Conservation (phyloP, 2,329 filamentous ascomycete species). For the Kalaharituber pfeilii region DNA sequence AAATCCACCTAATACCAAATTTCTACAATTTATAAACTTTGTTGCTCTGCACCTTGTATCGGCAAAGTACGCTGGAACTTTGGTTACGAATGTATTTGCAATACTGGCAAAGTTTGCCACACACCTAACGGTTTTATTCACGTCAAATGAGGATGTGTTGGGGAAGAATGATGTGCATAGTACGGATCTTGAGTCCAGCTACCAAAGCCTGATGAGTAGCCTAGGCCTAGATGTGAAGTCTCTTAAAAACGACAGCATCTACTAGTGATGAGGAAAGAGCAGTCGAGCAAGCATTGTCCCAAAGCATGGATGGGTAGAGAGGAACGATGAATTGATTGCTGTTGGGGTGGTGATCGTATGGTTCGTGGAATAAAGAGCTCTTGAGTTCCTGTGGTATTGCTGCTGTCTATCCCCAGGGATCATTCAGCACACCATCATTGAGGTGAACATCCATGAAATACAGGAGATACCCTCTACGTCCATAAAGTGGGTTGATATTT, state of each 20-base stretch:
- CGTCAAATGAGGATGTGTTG: constrained; percentile 38
- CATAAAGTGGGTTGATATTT: too few species aligned
- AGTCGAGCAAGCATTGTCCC: constrained; percentile 80
- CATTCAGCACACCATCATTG: too few species aligned
- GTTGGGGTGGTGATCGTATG: too few species aligned
- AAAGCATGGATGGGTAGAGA: constrained; percentile 81
- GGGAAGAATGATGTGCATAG: constrained; percentile 41
- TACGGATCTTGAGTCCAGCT: constrained; percentile 44
- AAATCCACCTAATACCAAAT: too few species aligned
- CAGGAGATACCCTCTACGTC: too few species aligned
- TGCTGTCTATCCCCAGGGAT: too few species aligned
- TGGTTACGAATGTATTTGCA: constrained; percentile 35
- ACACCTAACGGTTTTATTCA: constrained; percentile 69
- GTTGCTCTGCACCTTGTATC: too few species aligned
- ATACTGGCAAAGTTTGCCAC: constrained; percentile 81
- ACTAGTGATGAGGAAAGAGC: constrained; percentile 88
- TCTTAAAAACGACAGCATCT: constrained; percentile 72
- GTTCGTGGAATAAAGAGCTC: too few species aligned
- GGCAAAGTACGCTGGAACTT: neutral
- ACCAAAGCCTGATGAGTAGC: constrained; percentile 74
- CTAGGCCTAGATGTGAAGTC: constrained; percentile 67
- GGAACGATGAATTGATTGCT: neutral
- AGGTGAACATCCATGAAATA: too few species aligned
- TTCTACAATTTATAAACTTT: too few species aligned
- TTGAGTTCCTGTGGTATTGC: too few species aligned